phyloP scores from a whole-genome alignment of 2,329 filamentous ascomycete species.

The Diaporthe australafricana region DNA sequence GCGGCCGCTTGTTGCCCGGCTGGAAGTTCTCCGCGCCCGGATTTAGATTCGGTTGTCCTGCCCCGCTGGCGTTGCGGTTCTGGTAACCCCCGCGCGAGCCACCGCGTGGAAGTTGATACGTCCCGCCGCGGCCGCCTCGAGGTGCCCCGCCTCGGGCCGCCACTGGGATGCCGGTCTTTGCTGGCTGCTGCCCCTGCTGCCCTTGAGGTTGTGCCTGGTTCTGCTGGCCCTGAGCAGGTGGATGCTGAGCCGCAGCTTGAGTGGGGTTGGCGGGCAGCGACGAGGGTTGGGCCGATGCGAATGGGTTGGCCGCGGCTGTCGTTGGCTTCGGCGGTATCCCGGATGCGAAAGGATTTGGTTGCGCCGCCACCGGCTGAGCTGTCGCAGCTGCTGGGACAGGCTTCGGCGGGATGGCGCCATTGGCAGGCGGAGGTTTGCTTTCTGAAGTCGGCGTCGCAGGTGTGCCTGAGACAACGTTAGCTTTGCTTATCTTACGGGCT shows the following conservation, averaged over 20 bases:
- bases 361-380: slow-evolving; percentile 19
- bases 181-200: slow-evolving; percentile 39
- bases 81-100: slow-evolving; percentile 47
- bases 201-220: slow-evolving; percentile 35
- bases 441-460: background rate
- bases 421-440: slow-evolving; percentile 31
- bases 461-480: slow-evolving; percentile 21
- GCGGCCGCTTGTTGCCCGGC: slow-evolving; percentile 65
- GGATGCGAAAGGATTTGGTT: slow-evolving; percentile 37
- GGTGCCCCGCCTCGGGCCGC: slow-evolving; percentile 40
- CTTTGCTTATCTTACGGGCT: background rate
- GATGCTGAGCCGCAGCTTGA: slow-evolving; percentile 7
- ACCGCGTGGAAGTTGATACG: slow-evolving; percentile 44
- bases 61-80: slow-evolving; percentile 53
- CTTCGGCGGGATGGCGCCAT: slow-evolving; percentile 31
- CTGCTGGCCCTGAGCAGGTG: slow-evolving; percentile 32
- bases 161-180: slow-evolving; percentile 41
- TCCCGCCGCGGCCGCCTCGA: slow-evolving; percentile 41
- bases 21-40: slow-evolving; percentile 64
- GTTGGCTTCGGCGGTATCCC: slow-evolving; percentile 12
- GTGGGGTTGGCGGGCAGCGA: slow-evolving; percentile 15
- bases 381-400: slow-evolving; percentile 36
- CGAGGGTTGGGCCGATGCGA: slow-evolving; percentile 38
- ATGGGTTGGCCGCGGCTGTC: slow-evolving; percentile 17
- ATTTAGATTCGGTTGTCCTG: slow-evolving; percentile 56